These are phyloP conservation scores for Pseudopithomyces maydicus DNA, from an alignment of 2,329 filamentous ascomycete genomes.

Conservation along the genomic window DNA sequence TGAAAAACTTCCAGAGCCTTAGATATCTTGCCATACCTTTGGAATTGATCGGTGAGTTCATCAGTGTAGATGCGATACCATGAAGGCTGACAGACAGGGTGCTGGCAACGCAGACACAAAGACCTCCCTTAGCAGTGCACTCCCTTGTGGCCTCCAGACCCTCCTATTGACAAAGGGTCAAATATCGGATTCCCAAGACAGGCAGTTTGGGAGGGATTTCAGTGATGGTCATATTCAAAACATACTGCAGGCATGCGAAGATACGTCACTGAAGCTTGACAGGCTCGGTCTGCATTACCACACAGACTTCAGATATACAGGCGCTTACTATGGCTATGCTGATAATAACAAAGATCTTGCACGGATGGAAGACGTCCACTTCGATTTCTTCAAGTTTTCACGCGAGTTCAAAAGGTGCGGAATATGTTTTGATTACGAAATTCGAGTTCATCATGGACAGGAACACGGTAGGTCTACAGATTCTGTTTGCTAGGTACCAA, in stretches of 20 bases:
- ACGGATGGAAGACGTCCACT: conserved; percentile 3
- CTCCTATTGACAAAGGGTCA: background rate
- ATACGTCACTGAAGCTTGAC: background rate
- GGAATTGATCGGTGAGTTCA: background rate
- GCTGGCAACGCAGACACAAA: background rate
- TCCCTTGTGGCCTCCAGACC: background rate
- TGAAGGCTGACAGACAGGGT: background rate
- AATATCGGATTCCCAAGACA: too few species aligned
- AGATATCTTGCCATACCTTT: background rate
- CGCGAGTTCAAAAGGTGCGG: background rate
- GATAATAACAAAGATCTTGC: background rate
- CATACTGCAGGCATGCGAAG: background rate
- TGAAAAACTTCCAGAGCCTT: background rate
- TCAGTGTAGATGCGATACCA: background rate
- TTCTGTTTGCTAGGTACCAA: background rate
- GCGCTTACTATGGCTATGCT: background rate
- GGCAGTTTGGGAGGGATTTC: background rate
- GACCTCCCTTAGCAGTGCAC: background rate
- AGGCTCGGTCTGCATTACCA: background rate
- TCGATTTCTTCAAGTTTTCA: background rate
- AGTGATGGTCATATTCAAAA: conserved; percentile 1
- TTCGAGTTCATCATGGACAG: background rate
- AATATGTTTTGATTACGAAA: conserved; percentile 1
- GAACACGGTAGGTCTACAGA: background rate
- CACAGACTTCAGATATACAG: background rate